Evolutionary conservation across 2,329 filamentous ascomycete genomes (phyloP), one percentile per base, ranked within the genome.

Genomic region (Mycosphaerelloides madeirae): DNA sequence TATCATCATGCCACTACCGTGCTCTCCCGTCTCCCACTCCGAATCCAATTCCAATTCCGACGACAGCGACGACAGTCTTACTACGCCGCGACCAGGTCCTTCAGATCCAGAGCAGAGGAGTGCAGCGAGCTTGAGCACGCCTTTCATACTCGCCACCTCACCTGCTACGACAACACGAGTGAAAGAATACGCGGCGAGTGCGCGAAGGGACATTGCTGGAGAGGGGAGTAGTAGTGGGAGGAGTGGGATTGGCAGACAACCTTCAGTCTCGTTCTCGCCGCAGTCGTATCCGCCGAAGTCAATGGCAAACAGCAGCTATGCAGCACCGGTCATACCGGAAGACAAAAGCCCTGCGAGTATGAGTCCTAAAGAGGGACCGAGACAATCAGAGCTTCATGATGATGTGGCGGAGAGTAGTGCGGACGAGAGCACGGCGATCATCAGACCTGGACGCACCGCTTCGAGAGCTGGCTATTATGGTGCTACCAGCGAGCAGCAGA

Each of bases 381-480:
- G 49, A 22, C 42, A 38, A 9, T 44, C 43, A 9, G 32, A 46
- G 14, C 33, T 52, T 20, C 49, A 44, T 18, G 55, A 54, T 14
- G 50, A 54, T 19, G 50, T 54, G n/a, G 53, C 38, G 7, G 63
- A 65, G 40, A 66, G 63, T 41, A 66, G 63, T 41, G 64, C 63
- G 29, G 66, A 69, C 43, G 69, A 72, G 49, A 67, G 58, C 41
- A 73, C 70, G 15, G 64, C 62, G 28, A 71, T 73, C 15, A 48
- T 71, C 14, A 48, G 57, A 22, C 6, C 22, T 25, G 22, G 22
- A 5, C 22, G 22, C 22, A 25, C 22, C 6, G 22, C 22, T 25
- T 25, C 9, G 22, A 25, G 9, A 9, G 22, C 22, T 9, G 9
- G 6, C 22, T 9, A 9, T 19, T 62, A 62, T 49, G 60, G 57